Base-by-base conservation (phyloP, 1,139 yeast genomes). In the Candida gigantensis region DNA sequence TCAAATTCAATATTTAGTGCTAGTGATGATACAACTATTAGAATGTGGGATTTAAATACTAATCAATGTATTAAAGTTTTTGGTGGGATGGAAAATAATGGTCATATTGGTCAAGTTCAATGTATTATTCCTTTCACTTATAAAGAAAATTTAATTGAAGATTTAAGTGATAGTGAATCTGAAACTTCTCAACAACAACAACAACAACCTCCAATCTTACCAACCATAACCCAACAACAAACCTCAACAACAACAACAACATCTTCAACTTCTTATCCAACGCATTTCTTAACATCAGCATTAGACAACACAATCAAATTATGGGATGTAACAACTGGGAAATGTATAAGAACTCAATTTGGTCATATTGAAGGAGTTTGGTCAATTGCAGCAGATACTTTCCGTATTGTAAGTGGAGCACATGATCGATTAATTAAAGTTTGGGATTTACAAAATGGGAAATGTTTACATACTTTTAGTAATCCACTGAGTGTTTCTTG, bases 361-460 rank as follows among this genome's bases (percentile, higher is more conserved):
- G 98, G 98, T 5, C 98, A 92, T 55, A 88, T 90, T 37, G 97
- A 92, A 60, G 97, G 97, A 13, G 96, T 92, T 13, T 90, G 97
- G 97, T 87, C 92, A 28, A 84, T 92, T 42, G 88, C 92, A 12
- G 95, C 97, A 0, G 97, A 92, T 64, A 89, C 92, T 29, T 92
- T 92, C 70, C 74, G 98, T 47, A 85, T 92, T 30, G 86, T 90
- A 12, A 82, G 94, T 54, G 97, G 97, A 2, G 92, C 96, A 1
- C 97, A 90, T 55, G 97, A 92, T 63, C 75, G 88, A 46, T 70
- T 82, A 37, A 85, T 89, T 44, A 92, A 92, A 60, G 87, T 92
- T 5, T 92, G 97, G 97, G 98, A 92, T 58, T 67, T 92, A 45
- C 97, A 90, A 58, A 80, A 83, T 49, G 97, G 98, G 12, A 83